Conservation (phyloP, 179 eudicot species). For the Pouteria campechiana region DNA sequence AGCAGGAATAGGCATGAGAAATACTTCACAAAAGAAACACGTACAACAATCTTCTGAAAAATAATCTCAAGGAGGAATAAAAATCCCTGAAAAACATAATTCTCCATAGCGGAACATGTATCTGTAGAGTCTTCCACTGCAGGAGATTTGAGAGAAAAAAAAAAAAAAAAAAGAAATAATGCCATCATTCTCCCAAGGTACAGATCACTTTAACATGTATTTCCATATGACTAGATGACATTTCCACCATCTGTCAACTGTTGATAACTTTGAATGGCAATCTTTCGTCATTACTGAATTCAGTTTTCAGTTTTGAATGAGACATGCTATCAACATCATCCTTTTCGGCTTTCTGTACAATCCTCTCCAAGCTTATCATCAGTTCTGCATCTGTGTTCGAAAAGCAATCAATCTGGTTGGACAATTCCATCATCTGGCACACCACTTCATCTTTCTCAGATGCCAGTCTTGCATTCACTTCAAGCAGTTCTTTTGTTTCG, state of each 20-base stretch:
- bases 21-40: no score
- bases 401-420: slow-evolving; percentile 23
- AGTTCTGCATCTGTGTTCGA: slow-evolving; percentile 43
- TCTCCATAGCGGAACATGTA: no score
- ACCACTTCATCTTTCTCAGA: slow-evolving; percentile 41
- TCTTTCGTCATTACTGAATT: slow-evolving; percentile 30
- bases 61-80: no score
- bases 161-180: no score
- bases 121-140: no score
- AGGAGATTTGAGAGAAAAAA: no score
- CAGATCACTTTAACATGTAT: no score
- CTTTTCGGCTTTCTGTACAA: slow-evolving; percentile 21
- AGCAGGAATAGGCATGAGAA: no score
- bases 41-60: no score
- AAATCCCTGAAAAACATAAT: no score
- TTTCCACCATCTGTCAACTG: slow-evolving; percentile 8
- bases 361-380: slow-evolving; percentile 25
- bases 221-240: no score
- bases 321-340: slow-evolving; percentile 10
- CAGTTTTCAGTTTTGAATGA: slow-evolving; percentile 23
- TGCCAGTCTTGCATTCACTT: slow-evolving; percentile 15
- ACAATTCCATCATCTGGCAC: slow-evolving; percentile 19
- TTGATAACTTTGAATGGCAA: slow-evolving; percentile 68
- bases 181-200: no score
- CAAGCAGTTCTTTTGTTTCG: slow-evolving; percentile 10